Percentiles rank a stretch among this genome's conserved stretches.
Evolutionary conservation across 1,139 yeast genomes (phyloP).

Genomic region (Entelexis sorbosivorans): DNA sequence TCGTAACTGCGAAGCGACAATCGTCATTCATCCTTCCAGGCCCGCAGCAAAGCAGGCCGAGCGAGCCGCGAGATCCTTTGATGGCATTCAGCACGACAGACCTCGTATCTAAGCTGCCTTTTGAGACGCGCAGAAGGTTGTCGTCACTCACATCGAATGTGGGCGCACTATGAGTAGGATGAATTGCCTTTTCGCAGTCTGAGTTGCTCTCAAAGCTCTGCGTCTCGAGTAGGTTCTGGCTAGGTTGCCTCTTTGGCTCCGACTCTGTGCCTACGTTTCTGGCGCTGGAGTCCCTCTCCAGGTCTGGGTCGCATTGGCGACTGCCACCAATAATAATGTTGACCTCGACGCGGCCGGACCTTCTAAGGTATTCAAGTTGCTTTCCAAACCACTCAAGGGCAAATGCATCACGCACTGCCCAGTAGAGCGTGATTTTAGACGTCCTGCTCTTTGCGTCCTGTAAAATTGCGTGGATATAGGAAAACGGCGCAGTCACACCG

Average conservation of each 20-base stretch:
- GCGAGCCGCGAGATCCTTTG: not conserved
- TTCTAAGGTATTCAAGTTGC: not conserved
- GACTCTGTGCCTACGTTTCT: not conserved
- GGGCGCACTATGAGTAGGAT: not conserved
- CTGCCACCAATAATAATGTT: not conserved
- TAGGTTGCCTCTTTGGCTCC: not conserved
- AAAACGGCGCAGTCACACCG: slow-evolving; percentile 47
- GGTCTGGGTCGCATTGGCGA: not conserved
- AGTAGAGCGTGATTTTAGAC: not conserved
- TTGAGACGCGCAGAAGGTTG: not conserved
- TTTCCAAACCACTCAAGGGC: not conserved
- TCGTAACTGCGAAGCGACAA: slow-evolving; percentile 28
- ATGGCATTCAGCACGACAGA: not conserved
- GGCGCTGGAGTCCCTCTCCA: not conserved
- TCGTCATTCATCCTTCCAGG: slow-evolving; percentile 34
- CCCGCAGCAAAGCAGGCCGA: slow-evolving; percentile 33
- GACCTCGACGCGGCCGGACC: not conserved
- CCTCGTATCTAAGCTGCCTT: not conserved
- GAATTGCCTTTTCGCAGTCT: not conserved
- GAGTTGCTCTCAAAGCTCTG: not conserved
- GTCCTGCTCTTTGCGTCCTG: not conserved
- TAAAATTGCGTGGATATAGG: slow-evolving; percentile 24
- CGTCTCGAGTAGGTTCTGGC: no score
- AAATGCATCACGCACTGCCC: not conserved
- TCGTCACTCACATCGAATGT: no score